Base-by-base conservation (phyloP, 2,329 filamentous ascomycete genomes). In the Tolypocladium album region DNA sequence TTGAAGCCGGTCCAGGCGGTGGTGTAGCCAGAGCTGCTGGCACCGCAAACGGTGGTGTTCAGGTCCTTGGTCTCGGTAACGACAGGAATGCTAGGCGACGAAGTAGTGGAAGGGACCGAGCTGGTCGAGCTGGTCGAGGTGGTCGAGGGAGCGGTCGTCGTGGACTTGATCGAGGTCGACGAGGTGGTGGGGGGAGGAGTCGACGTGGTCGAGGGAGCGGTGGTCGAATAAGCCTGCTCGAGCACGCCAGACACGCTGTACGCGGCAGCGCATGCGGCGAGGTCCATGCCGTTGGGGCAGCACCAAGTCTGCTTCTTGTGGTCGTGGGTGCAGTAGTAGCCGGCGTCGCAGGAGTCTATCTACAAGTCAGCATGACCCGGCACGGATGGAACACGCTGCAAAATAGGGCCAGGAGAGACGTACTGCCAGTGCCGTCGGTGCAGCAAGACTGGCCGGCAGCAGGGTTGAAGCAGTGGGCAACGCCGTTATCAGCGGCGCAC, bases 251-350 rank as follows among this genome's bases (percentile, higher is more conserved):
- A 72, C 59, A 87, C 78, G 52, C 71, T 71, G 58, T 80, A 82
- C 39, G 78, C 76, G 58, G 74, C 71, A 60, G 84, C 84, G 71
- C 85, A 88, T 55, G 79, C 72, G 34, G 71, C 72, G 56, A 85
- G 75, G 62, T 78, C 75, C 76, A 82, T 75, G 62, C 74, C 76
- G 52, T 85, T 72, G 50, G 83, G 82, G 72, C 85, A 88, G 76
- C 85, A 88, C 75, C 81, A 81, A 40, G 84, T 86, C 60, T 77
- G 73, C 59, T 73, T 71, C 53, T 70, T 66, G 58, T 72, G 69
- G 68, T 85, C 79, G 64, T 79, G 75, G n/a, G 82, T 79, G 75
- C 85, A 88, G 76, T 82, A 87, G 76, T 81, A 88, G 57, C 82
- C 83, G 20, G 73, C 70, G 39, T 83, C 79, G 70, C 85, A 88